A percentile compares a stretch with the other conserved stretches of the same genome.
phyloP scores from a whole-genome alignment of 202 grass and related monocot species.

The Setaria italica region DNA sequence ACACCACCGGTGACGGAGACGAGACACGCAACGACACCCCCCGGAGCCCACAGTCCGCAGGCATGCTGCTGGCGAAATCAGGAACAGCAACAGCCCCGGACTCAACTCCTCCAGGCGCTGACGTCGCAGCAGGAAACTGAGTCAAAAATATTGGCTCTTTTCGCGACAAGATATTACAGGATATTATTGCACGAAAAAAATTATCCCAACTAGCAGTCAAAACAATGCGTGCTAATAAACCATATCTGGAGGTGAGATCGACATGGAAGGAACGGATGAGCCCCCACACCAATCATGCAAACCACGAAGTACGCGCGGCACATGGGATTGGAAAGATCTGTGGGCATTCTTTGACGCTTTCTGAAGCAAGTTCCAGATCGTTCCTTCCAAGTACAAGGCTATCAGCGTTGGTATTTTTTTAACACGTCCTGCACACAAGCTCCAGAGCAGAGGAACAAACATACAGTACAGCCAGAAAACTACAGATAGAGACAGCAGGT shows the following conservation, averaged over 20 bases:
- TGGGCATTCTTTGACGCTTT: background rate
- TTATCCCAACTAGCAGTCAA: background rate
- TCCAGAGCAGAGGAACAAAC: background rate
- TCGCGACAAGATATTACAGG: background rate
- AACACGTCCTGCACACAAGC: background rate
- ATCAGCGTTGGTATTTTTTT: background rate
- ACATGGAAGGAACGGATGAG: background rate
- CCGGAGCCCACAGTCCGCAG: background rate
- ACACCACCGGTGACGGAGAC: background rate
- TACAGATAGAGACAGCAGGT: background rate
- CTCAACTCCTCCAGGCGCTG: background rate
- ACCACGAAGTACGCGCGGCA: background rate
- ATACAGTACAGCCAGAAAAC: background rate
- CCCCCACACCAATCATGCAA: conserved; percentile 24
- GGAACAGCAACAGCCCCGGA: background rate
- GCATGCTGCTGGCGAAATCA: conserved; percentile 9
- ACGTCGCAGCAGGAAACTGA: conserved; percentile 18
- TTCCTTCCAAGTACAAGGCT: background rate
- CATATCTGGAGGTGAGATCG: background rate
- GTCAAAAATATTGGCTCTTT: conserved; percentile 11
- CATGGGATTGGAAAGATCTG: background rate
- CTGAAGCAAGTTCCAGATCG: conserved; percentile 20
- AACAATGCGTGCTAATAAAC: background rate
- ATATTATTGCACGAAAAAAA: background rate
- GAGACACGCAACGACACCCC: background rate